phyloP scores from a whole-genome alignment of 2,329 filamentous ascomycete species.

The Aureobasidium namibiae region DNA sequence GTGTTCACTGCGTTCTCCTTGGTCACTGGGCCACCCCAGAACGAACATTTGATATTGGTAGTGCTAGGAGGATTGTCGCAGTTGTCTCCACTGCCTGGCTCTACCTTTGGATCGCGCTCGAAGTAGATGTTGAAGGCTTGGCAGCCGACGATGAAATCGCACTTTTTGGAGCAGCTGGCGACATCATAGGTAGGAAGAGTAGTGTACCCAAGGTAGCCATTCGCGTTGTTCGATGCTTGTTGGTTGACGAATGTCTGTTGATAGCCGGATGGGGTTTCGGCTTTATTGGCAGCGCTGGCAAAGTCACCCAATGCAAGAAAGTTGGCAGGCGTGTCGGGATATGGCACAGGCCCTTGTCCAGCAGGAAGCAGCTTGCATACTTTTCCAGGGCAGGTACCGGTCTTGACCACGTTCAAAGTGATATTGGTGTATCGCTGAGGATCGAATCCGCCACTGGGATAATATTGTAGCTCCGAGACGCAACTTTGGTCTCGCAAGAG shows the following conservation, averaged over 20 bases:
- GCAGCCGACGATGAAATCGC: constrained; percentile 17
- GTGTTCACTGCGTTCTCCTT: constrained; percentile 13
- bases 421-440: background rate
- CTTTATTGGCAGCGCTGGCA: constrained; percentile 17
- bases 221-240: constrained; percentile 19
- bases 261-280: constrained; percentile 22
- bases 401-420: background rate
- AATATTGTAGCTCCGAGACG: too few relatives aligned
- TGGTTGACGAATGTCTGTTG: constrained; percentile 21
- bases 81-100: constrained; percentile 12
- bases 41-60: constrained; percentile 14
- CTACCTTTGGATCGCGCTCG: constrained; percentile 14
- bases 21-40: constrained; percentile 16
- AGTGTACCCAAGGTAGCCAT: constrained; percentile 20
- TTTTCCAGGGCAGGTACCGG: background rate
- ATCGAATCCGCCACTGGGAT: background rate
- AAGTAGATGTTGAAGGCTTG: constrained; percentile 20
- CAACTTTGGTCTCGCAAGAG: too few relatives aligned
- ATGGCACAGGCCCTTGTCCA: constrained; percentile 6
- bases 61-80: constrained; percentile 15
- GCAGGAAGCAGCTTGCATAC: background rate
- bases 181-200: constrained; percentile 23
- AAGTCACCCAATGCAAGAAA: constrained; percentile 21
- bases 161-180: constrained; percentile 20
- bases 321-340: constrained; percentile 18